These are phyloP conservation scores for Aschersonia sp. DNA, from an alignment of 2,329 filamentous ascomycete species.

Conservation along the genomic window DNA sequence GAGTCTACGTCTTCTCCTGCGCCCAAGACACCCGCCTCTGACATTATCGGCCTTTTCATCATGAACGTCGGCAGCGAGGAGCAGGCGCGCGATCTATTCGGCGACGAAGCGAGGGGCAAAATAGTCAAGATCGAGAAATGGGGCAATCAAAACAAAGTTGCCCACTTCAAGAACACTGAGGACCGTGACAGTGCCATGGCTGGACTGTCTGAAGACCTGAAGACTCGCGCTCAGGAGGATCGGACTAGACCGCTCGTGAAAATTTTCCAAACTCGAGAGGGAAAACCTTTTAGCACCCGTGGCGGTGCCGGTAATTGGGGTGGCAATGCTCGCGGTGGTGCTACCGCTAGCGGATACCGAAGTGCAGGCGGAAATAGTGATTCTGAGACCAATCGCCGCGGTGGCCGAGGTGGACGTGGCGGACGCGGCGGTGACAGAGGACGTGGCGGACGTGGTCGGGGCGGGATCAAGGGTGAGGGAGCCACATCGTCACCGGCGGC, in stretches of 20 bases:
- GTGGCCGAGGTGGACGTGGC: conserved; percentile 39
- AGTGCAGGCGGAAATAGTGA: conserved; percentile 68
- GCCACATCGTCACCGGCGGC: conserved; percentile 38
- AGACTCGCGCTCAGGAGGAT: conserved; percentile 56
- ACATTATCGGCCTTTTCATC: conserved; percentile 76
- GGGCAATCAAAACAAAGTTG: conserved; percentile 68
- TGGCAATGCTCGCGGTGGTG: conserved; percentile 47
- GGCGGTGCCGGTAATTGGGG: conserved; percentile 56
- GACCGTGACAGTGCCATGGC: conserved; percentile 70
- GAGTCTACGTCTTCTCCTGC: conserved; percentile 42
- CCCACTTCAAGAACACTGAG: conserved; percentile 65
- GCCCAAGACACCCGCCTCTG: conserved; percentile 44
- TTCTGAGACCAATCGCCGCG: conserved; percentile 42
- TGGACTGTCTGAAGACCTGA: conserved; percentile 59
- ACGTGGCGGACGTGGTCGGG: conserved; percentile 38
- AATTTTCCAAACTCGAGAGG: conserved; percentile 60
- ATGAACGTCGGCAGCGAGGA: conserved; percentile 75
- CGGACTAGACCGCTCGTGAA: conserved; percentile 70
- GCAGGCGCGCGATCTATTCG: conserved; percentile 67
- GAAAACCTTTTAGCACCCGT: conserved; percentile 38
- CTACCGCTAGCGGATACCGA: conserved; percentile 58
- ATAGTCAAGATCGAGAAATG: conserved; percentile 68
- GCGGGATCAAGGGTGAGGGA: conserved; percentile 44
- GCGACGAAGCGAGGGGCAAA: conserved; percentile 69
- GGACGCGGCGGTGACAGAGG: conserved; percentile 45